Conservation (phyloP, 805 yeast species). For the Grigorovia jiainica region DNA sequence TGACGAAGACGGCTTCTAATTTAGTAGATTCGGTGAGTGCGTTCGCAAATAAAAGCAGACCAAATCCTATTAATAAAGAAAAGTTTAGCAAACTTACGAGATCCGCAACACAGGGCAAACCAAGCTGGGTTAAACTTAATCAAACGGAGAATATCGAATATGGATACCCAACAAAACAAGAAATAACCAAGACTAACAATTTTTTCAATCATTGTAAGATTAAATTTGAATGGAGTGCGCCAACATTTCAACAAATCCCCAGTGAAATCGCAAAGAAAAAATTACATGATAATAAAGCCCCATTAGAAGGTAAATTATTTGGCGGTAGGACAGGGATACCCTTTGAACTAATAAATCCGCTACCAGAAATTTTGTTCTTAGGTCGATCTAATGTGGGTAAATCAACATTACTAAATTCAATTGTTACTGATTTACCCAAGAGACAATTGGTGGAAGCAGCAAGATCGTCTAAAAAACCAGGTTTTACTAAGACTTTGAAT, state of each 20-base stretch:
- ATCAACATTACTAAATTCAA: constrained; percentile 60
- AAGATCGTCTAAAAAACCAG: constrained; percentile 44
- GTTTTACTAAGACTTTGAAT: constrained; percentile 53
- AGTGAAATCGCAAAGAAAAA: constrained; percentile 16
- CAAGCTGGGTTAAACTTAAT: constrained; percentile 10
- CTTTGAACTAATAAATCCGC: constrained; percentile 25
- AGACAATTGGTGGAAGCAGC: constrained; percentile 34
- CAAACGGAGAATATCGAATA: constrained; percentile 11
- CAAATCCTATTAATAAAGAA: neutral
- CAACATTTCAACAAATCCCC: constrained; percentile 46
- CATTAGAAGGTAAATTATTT: constrained; percentile 15
- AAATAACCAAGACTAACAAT: constrained; percentile 23
- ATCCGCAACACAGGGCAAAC: too few relatives aligned
- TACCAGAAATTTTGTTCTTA: constrained; percentile 68
- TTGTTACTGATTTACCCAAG: constrained; percentile 36
- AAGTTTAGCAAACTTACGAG: neutral
- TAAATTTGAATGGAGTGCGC: constrained; percentile 52
- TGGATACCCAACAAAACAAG: constrained; percentile 9
- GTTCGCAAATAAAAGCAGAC: too few relatives aligned
- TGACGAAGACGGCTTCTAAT: too few relatives aligned
- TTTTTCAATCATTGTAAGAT: constrained; percentile 41
- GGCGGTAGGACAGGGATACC: constrained; percentile 22
- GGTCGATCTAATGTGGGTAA: constrained; percentile 88
- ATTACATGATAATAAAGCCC: neutral
- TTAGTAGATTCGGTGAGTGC: too few relatives aligned